phyloP scores from a whole-genome alignment of 305 asterid genomes.

The Stenogyne calaminthoides region DNA sequence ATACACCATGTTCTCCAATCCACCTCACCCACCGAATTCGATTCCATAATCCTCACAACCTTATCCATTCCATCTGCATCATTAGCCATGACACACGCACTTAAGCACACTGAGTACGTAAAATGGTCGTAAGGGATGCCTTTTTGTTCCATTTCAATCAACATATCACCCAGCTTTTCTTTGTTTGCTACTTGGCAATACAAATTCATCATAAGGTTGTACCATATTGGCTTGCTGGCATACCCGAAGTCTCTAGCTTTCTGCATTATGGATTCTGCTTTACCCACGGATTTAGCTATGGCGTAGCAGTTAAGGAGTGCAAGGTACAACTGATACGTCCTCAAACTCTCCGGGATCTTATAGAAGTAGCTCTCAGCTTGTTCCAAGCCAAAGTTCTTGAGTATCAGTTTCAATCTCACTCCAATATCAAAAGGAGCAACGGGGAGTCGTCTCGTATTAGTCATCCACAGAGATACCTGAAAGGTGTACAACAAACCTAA shows the following conservation, averaged over 20 bases:
- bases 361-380: slow-evolving; percentile 56
- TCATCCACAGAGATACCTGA: slow-evolving; percentile 80
- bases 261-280: slow-evolving; percentile 70
- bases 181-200: slow-evolving; percentile 42
- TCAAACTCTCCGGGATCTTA: slow-evolving; percentile 42
- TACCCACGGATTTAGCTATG: slow-evolving; percentile 49
- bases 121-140: slow-evolving; percentile 47
- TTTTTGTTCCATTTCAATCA: slow-evolving; percentile 59
- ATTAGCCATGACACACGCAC: slow-evolving; percentile 48
- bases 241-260: slow-evolving; percentile 57
- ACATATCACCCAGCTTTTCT: slow-evolving; percentile 41
- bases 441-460: slow-evolving; percentile 40
- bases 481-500: slow-evolving; percentile 4
- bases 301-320: slow-evolving; percentile 69
- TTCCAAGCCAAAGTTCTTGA: slow-evolving; percentile 53
- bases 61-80: slow-evolving; percentile 56
- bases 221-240: slow-evolving; percentile 50
- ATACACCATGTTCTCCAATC: slow-evolving; percentile 41
- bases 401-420: slow-evolving; percentile 49
- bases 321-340: slow-evolving; percentile 36
- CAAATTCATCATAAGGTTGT: slow-evolving; percentile 66
- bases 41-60: slow-evolving; percentile 49
- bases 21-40: slow-evolving; percentile 30
- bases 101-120: slow-evolving; percentile 47
- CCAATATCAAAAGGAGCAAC: slow-evolving; percentile 44